Base-by-base conservation (phyloP, 441 rosid genomes). In the Gossypium schwendimanii region DNA sequence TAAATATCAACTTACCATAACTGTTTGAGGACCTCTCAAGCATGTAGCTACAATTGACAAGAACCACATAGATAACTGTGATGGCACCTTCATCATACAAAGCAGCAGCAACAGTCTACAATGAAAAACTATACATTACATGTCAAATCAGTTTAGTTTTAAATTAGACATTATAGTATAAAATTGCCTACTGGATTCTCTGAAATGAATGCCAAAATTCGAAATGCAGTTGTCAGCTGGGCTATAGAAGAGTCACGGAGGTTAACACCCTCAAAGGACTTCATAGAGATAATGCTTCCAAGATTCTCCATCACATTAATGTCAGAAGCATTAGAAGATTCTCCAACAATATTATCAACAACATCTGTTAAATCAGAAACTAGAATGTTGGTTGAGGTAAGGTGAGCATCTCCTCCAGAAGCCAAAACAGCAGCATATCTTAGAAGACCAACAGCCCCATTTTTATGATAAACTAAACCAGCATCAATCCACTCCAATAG, bases 401-500 rank as follows among this genome's bases (percentile, higher is more conserved):
- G 81, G 70, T 88, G 96, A 33, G 97, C 91, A 77, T 95, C 99
- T 73, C 98, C 99, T 61, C 97, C 99, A 71, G 96, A 91, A 74
- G 92, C 98, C 82, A 95, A 74, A 69, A 84, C 87, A 50, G 98
- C 94, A 78, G 89, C 92, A 84, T 95, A 95, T 52, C 95, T 89
- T 68, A 95, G 84, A 81, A 95, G 97, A 70, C 99, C 97, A 82
- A 84, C 84, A 70, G 86, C 86, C 70, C 98, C 98, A 78, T 87
- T 89, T 84, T 95, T 95, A 76, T 95, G 96, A 85, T 91, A 92
- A 78, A 93, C 96, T 54, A 89, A 86, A 64, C 92, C 96, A 77
- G 96, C 92, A 89, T 95, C 99, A 75, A 93, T 85, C 97, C 97
- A 95, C 73, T 89, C 97, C 83, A 95, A 81, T 75, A 93, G 84